Percentiles rank a stretch among this genome's conserved stretches.
phyloP scores from a whole-genome alignment of 805 yeast genomes.

The Candida pseudoglaebosa region DNA sequence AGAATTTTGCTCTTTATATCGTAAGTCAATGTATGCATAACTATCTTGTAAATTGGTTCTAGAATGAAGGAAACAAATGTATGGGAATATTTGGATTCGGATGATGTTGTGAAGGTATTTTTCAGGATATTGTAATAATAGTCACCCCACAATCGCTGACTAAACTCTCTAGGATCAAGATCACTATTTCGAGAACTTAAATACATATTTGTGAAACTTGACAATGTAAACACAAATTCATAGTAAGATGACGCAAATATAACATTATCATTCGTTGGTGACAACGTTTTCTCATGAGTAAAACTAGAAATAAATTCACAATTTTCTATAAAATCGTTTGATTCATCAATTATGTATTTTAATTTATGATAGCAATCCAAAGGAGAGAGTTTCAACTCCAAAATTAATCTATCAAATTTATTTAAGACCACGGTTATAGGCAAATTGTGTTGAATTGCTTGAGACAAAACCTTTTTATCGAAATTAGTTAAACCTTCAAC shows the following conservation, averaged over 20 bases:
- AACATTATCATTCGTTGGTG: constrained; percentile 66
- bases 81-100: constrained; percentile 22
- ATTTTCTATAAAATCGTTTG: constrained; percentile 51
- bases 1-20: constrained; percentile 38
- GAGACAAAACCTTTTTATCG: constrained; percentile 46
- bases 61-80: constrained; percentile 65
- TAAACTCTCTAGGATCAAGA: constrained; percentile 37
- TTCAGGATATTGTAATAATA: constrained; percentile 43
- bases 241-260: constrained; percentile 68
- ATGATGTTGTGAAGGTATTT: constrained; percentile 42
- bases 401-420: constrained; percentile 79
- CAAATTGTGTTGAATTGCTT: constrained; percentile 46
- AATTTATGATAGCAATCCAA: constrained; percentile 69
- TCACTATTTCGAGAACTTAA: constrained; percentile 13
- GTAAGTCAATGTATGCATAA: constrained; percentile 55
- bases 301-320: constrained; percentile 24
- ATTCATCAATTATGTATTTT: constrained; percentile 52
- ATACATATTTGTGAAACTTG: constrained; percentile 58
- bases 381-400: constrained; percentile 77
- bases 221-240: constrained; percentile 61
- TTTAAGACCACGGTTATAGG: constrained; percentile 63
- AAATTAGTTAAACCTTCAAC: constrained; percentile 76
- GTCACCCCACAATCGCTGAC: constrained; percentile 74
- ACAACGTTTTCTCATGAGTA: constrained; percentile 29
- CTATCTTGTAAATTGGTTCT: constrained; percentile 76